phyloP scores from a whole-genome alignment of 176 grass and related monocot genomes.

The Lolium rigidum region DNA sequence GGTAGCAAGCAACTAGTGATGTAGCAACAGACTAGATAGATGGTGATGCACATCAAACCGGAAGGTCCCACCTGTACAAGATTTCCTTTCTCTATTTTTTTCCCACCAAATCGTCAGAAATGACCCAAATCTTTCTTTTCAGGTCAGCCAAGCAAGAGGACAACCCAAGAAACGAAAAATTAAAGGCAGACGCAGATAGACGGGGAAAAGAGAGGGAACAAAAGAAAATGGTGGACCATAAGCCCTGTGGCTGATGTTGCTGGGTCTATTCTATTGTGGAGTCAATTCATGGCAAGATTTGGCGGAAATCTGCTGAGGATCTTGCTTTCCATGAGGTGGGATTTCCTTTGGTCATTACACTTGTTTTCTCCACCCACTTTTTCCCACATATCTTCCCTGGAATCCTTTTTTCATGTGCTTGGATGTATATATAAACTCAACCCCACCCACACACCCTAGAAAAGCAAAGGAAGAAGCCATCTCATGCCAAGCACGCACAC shows the following conservation, averaged over 20 bases:
- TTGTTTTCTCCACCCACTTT: slow-evolving; percentile 27
- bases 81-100: background rate
- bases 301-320: slow-evolving; percentile 76
- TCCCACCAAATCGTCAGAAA: slow-evolving; percentile 1
- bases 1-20: background rate
- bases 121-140: slow-evolving; percentile 25
- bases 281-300: slow-evolving; percentile 80
- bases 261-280: slow-evolving; percentile 35
- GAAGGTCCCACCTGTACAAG: background rate
- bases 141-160: slow-evolving; percentile 20
- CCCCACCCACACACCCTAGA: slow-evolving; percentile 49
- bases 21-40: background rate
- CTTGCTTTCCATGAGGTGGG: slow-evolving; percentile 66
- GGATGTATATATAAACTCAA: slow-evolving; percentile 38
- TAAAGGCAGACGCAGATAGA: slow-evolving; percentile 1
- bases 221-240: slow-evolving; percentile 54
- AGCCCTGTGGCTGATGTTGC: slow-evolving; percentile 22
- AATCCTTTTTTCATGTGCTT: slow-evolving; percentile 59
- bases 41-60: background rate
- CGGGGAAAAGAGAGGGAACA: slow-evolving; percentile 21
- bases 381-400: slow-evolving; percentile 44
- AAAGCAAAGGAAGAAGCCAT: slow-evolving; percentile 26
- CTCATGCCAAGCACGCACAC: slow-evolving; percentile 36
- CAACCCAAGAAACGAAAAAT: slow-evolving; percentile 7
- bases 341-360: slow-evolving; percentile 62